These are phyloP conservation scores for Cyathus striatus DNA, from an alignment of 768 basidiomycete genomes.

Conservation along the genomic window DNA sequence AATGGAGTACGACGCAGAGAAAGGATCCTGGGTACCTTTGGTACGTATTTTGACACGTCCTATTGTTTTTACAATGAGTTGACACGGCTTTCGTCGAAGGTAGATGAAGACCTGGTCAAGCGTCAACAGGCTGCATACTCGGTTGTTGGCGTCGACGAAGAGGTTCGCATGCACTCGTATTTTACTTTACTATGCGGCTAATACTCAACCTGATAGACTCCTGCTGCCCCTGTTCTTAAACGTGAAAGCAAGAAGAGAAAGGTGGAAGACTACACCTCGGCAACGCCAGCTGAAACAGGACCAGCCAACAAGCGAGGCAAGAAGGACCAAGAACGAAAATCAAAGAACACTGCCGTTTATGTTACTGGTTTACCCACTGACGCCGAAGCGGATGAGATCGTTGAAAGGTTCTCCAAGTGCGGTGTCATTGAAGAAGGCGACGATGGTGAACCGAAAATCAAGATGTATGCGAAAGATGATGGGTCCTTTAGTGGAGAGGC, in stretches of 20 bases:
- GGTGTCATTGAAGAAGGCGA: constrained; percentile 93
- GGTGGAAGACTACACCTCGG: constrained; percentile 65
- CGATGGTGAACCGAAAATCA: constrained; percentile 87
- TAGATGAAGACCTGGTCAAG: constrained; percentile 82
- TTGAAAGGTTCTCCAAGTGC: constrained; percentile 85
- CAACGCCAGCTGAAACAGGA: constrained; percentile 39
- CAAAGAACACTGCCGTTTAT: constrained; percentile 92
- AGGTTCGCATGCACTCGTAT: constrained; percentile 63
- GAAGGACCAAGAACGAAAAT: constrained; percentile 57
- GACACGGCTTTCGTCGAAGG: constrained; percentile 31
- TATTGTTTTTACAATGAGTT: not conserved
- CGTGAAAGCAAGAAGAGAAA: constrained; percentile 79
- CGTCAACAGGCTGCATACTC: constrained; percentile 96
- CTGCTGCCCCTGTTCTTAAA: constrained; percentile 81
- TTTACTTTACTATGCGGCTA: constrained; percentile 1
- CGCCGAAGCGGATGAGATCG: constrained; percentile 67
- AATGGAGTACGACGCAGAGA: constrained; percentile 78
- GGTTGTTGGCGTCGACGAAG: constrained; percentile 89
- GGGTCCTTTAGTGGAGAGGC: constrained; percentile 93
- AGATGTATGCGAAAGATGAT: constrained; percentile 87
- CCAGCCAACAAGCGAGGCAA: constrained; percentile 69
- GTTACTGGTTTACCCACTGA: constrained; percentile 80
- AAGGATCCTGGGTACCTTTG: constrained; percentile 78
- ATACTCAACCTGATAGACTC: constrained; percentile 47
- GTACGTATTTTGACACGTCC: constrained; percentile 63